Conservation (phyloP, 2,329 filamentous ascomycete species). For the Trichoderma atroviride region DNA sequence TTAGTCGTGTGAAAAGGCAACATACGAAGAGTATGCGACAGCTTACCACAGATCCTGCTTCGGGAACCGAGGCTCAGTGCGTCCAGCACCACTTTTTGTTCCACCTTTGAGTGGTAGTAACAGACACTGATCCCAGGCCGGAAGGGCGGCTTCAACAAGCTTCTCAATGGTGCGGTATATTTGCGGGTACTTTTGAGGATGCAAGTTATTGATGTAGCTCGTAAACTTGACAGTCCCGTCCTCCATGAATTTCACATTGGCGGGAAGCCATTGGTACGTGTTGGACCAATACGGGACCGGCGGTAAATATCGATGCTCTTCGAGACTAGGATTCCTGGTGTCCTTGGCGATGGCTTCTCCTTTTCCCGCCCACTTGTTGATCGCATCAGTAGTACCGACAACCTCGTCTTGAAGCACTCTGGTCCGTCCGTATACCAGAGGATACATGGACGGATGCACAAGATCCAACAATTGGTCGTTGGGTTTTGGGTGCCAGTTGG, state of each 20-base stretch:
- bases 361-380: constrained; percentile 35
- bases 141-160: constrained; percentile 34
- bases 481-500: not conserved
- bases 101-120: not conserved
- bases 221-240: constrained; percentile 39
- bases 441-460: constrained; percentile 45
- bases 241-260: constrained; percentile 45
- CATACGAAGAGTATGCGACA: no score
- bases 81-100: not conserved
- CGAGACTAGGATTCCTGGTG: not conserved
- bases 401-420: constrained; percentile 24
- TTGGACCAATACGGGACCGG: constrained; percentile 32
- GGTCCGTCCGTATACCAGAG: constrained; percentile 24
- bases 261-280: constrained; percentile 28
- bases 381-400: constrained; percentile 34
- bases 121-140: not conserved
- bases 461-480: constrained; percentile 44
- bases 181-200: constrained; percentile 36
- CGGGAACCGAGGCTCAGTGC: not conserved
- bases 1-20: not conserved
- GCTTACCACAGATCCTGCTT: not conserved
- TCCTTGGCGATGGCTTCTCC: constrained; percentile 23
- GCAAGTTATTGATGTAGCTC: constrained; percentile 50
- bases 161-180: constrained; percentile 42
- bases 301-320: no score